A percentile compares a stretch with the other conserved stretches of the same genome.
phyloP scores from a whole-genome alignment of 169 alveolate genomes.

The Plasmodium inui region DNA sequence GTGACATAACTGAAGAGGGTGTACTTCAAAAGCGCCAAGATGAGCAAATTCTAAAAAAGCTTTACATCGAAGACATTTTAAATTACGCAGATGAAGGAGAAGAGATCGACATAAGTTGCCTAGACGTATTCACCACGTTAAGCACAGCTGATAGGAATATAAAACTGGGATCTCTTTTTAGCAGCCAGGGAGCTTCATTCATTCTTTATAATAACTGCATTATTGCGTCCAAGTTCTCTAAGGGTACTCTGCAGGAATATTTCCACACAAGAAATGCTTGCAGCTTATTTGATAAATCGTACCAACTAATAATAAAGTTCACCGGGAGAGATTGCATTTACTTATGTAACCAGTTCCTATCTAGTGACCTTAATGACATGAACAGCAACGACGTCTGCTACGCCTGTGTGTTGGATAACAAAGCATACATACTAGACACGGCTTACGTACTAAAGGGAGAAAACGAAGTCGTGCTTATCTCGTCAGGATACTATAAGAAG shows the following conservation, averaged over 20 bases:
- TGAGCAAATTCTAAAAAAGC: constrained; percentile 17
- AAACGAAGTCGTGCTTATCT: constrained; percentile 71
- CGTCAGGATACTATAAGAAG: constrained; percentile 80
- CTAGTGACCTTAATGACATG: constrained; percentile 77
- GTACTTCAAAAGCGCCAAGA: not conserved
- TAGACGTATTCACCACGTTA: constrained; percentile 44
- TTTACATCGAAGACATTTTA: constrained; percentile 58
- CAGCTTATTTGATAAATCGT: constrained; percentile 77
- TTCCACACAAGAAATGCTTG: constrained; percentile 73
- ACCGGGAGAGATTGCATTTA: constrained; percentile 75
- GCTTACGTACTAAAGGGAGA: constrained; percentile 77
- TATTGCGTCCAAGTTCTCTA: constrained; percentile 40
- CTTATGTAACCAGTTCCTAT: constrained; percentile 78
- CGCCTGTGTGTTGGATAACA: constrained; percentile 78
- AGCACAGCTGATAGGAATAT: constrained; percentile 61
- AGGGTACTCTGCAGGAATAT: constrained; percentile 73
- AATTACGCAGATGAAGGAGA: constrained; percentile 63
- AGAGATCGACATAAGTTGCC: constrained; percentile 41
- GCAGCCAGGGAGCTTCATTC: constrained; percentile 26
- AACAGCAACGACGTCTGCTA: constrained; percentile 63
- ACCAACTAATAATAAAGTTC: constrained; percentile 71
- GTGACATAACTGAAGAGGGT: not conserved
- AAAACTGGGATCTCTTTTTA: constrained; percentile 41
- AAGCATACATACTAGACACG: constrained; percentile 79
- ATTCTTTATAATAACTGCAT: constrained; percentile 71